Base-by-base conservation (phyloP, 129 eudicot genomes). In the Chrysanthemum seticuspe region DNA sequence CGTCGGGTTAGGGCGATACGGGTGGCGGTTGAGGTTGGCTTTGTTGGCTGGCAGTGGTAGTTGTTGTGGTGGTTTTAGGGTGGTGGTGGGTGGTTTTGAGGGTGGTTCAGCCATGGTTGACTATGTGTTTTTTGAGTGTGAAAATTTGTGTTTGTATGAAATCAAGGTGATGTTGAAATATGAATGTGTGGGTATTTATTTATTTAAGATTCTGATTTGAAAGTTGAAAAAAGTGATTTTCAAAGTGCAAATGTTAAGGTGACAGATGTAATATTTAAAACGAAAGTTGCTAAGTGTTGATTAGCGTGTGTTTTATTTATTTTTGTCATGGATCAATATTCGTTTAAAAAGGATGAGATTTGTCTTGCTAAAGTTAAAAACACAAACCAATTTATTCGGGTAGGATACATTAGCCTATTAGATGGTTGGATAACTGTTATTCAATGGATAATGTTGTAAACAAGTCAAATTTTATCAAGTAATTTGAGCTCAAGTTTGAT, bases 61-160 rank as follows among this genome's bases (percentile, higher is more conserved):
- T 67, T 29, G 67, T 10, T 51, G 62, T 2, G 73, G 67, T 19
- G 84, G 81, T 54, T 72, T 57, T 44, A 55, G 18, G 72, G 83
- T 44, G 76, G 70, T 29, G 71, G 55, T 55, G 70, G 77, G 25
- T 31, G 92, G 88, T 63, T 92, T 89, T 13, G 89, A 66, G 15
- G 95, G 70, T 21, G 91, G 93, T 0, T 44, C 64, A 29, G 92
- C 75, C 98, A 93, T 93, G 68, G 66, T 49, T 74, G 71, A 62
- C 57, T 19, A 21, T 51, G 73, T 25, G 69, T 65, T 16, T 40
- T 34, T 13, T 61, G 67, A 5, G 31, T 21, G 16, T 61, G 53
- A 77, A 70, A 77, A 31, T 31, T 3, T 40, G 47, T 40, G 47
- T 40, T 40, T 40, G 9, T 40, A 40, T 40, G 47, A 40, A 40